Conservation (phyloP, 495 filamentous ascomycete genomes). For the Penicillium atrosanguineum region DNA sequence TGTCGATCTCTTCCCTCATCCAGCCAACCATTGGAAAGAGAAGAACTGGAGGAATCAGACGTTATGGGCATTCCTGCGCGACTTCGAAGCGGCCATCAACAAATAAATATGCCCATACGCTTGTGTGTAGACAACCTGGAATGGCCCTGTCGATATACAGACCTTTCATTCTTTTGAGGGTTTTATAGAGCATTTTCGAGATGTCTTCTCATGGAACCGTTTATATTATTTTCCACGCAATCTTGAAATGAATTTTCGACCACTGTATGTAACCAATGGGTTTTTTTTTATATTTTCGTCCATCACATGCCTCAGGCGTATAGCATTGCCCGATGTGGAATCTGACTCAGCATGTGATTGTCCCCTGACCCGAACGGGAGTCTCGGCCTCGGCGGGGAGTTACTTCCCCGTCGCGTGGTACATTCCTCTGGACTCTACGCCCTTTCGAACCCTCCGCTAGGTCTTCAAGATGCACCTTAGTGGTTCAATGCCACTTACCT, state of each 20-base stretch:
- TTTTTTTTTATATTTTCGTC: background rate
- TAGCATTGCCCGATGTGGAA: background rate
- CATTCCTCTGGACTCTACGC: background rate
- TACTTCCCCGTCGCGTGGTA: background rate
- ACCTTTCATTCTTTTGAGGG: background rate
- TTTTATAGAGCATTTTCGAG: background rate
- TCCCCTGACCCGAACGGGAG: background rate
- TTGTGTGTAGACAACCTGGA: background rate
- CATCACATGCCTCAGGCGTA: background rate
- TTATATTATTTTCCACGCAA: no score
- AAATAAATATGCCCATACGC: background rate
- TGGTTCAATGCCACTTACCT: background rate
- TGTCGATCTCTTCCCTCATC: conserved; percentile 50
- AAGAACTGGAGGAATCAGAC: conserved; percentile 50
- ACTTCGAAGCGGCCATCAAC: conserved; percentile 35
- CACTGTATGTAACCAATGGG: background rate
- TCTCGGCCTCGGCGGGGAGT: background rate
- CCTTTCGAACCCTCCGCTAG: background rate
- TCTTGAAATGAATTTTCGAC: background rate
- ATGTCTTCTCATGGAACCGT: no score
- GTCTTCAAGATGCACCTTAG: conserved; percentile 4
- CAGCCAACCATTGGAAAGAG: conserved; percentile 47
- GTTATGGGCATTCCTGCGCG: conserved; percentile 55
- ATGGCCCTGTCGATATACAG: background rate
- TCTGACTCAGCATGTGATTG: background rate